Base-by-base conservation (phyloP, 768 basidiomycete genomes). In the Pholiota molesta region DNA sequence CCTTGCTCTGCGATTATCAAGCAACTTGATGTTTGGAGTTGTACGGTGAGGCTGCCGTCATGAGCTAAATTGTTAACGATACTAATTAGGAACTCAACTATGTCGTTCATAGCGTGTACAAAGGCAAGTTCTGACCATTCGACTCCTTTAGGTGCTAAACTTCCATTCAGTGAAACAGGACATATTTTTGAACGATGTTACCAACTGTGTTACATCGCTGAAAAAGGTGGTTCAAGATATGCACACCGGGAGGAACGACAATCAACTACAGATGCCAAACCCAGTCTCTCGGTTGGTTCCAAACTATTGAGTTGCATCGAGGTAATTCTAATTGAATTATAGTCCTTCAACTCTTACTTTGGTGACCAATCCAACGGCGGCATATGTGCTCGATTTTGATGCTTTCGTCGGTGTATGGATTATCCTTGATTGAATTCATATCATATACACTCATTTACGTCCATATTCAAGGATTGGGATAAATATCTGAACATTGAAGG, bases 11-110 rank as follows among this genome's bases (percentile, higher is more conserved):
- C 82, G 95, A 65, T 77, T 96, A 58, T 95, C 94, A 10, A 94
- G 93, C 61, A 94, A 94, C 70, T 76, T 97, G 45, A 87, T 97
- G 82, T 89, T 96, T 62, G 95, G 95, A 3, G 95, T 90, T 37
- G 92, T 90, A 21, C 86, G 94, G 94, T 94, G 73, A 68, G 65
- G 26, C 21, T 9, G 29, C 11, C 35, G 3, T 13, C 35, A 16
- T 37, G 35, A 37, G 3, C 10, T 37, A 37, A 14, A 9, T 14
- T 11, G 35, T 37, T 37, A 37, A 37, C 10, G 35, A 37, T 37
- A 13, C 13, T 37, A 11, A 37, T 14, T 9, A 37, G 14, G 35
- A 11, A 13, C 11, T 37, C 35, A 13, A 16, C 35, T 2, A 37
- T 37, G 35, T 37, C 35, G 10, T 9, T 45, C 17, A 55, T 16